Base-by-base conservation (phyloP, 345 rosid genomes). In the Aurinia saxatilis region DNA sequence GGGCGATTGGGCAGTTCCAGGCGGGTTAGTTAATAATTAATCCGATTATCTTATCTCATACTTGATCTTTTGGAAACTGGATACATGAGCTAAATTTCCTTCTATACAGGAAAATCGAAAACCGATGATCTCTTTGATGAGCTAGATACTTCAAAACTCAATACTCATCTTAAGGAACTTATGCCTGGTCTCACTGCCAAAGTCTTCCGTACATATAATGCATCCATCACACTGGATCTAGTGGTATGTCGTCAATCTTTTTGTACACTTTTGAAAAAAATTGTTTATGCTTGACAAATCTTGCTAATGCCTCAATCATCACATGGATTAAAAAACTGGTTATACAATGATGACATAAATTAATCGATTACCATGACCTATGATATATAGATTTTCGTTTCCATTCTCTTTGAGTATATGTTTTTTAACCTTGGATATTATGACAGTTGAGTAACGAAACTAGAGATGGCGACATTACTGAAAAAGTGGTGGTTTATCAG, bases 101-200 rank as follows among this genome's bases (percentile, higher is more conserved):
- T 35, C n/a, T 53, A 16, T 72, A 10, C 79, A 95, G 98, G 83
- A 42, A 95, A 95, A 72, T 79, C 71, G 30, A 82, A 72, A 66
- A 57, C 63, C 44, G 93, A 88, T 68, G 89, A 87, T 75, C 97
- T 95, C 53, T 95, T 95, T 62, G 91, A 95, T 68, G 60, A 78
- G 77, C 78, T 95, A 75, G 99, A 95, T 72, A 95, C 99, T 13
- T 79, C 74, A 66, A 95, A 90, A 79, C 82, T 95, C 71, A 95
- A 90, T 76, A 81, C 99, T 57, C 99, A 95, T 77, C 74, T 95
- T 37, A 95, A 95, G 82, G 99, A 82, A 67, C 92, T 95, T 56
- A 95, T 95, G 99, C 92, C 96, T 70, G 98, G 96, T 67, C 96
- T 95, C 50, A 95, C 99, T 47, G 99, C 99, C 35, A 95, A 95